Evolutionary conservation across 192 early-diverging fungal genomes (phyloP).

Genomic region (Helicostylum pulchrum): DNA sequence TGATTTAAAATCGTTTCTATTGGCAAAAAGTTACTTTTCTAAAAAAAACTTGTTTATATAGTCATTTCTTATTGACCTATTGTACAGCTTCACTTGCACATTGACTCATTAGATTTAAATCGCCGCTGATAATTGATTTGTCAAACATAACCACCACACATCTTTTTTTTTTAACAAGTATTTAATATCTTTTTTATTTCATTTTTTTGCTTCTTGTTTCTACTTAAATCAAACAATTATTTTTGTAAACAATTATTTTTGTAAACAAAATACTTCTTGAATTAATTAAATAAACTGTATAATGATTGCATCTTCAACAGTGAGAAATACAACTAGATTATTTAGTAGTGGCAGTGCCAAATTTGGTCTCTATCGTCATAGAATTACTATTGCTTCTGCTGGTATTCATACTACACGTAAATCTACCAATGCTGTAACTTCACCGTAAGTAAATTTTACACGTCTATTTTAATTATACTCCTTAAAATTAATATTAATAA

Average conservation of each 20-base stretch:
- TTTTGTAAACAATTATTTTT: no score
- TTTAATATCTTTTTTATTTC: conserved; percentile 6
- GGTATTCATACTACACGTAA: conserved; percentile 10
- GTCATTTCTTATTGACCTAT: no score
- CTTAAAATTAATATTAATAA: background rate
- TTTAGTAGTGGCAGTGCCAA: background rate
- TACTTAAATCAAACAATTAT: background rate
- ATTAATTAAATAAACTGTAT: background rate
- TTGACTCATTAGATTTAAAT: background rate
- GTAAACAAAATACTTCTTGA: background rate
- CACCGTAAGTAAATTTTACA: conserved; percentile 5
- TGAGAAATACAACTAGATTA: background rate
- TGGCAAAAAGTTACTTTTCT: no score
- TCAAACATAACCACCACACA: background rate
- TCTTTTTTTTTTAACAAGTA: conserved; percentile 19
- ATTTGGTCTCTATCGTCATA: background rate
- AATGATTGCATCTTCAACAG: conserved; percentile 22
- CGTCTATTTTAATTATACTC: no score
- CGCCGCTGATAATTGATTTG: background rate
- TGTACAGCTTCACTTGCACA: no score
- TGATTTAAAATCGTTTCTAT: no score
- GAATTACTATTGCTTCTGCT: conserved; percentile 1
- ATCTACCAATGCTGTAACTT: background rate
- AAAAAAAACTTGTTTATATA: no score
- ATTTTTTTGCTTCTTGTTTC: background rate